A percentile compares a stretch with the other conserved stretches of the same genome.
These are phyloP conservation scores for Flaveria ramosissima DNA, from an alignment of 129 eudicot genomes.

Conservation along the genomic window DNA sequence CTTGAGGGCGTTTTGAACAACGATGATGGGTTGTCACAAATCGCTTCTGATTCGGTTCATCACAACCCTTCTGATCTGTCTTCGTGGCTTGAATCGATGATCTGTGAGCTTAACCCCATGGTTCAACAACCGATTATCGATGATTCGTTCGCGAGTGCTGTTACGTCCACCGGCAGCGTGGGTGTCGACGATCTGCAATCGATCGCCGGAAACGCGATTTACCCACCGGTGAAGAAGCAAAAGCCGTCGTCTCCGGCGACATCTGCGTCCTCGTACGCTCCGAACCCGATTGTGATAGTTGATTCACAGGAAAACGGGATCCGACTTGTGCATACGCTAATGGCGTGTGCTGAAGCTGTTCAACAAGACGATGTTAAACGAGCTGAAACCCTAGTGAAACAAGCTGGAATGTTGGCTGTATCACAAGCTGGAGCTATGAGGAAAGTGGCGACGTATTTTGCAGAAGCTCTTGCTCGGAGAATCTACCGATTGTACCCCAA, in stretches of 20 bases:
- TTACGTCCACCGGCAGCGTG: background rate
- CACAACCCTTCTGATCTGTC: slow-evolving; percentile 7
- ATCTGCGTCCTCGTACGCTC: background rate
- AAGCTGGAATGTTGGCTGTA: slow-evolving; percentile 1
- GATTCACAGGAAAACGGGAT: slow-evolving; percentile 8
- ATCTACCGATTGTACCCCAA: slow-evolving; percentile 49
- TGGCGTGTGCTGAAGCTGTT: slow-evolving; percentile 9
- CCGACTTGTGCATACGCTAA: background rate
- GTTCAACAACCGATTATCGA: background rate
- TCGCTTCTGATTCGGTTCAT: background rate
- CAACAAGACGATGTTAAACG: slow-evolving; percentile 4
- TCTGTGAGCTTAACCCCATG: background rate
- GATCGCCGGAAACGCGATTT: slow-evolving; percentile 1
- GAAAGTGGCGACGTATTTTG: slow-evolving; percentile 45
- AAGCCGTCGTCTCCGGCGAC: background rate
- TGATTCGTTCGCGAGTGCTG: background rate
- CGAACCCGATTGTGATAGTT: background rate
- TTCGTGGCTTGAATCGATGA: background rate
- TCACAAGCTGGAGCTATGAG: slow-evolving; percentile 68
- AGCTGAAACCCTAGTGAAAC: slow-evolving; percentile 1
- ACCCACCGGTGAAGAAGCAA: slow-evolving; percentile 2
- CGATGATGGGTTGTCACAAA: slow-evolving; percentile 45
- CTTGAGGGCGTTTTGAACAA: slow-evolving; percentile 53
- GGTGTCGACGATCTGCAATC: background rate
- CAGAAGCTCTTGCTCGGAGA: slow-evolving; percentile 41